Evolutionary conservation across 305 asterid genomes (phyloP), one percentile per base, ranked within the genome.

Genomic region (Coffea humblotiana): DNA sequence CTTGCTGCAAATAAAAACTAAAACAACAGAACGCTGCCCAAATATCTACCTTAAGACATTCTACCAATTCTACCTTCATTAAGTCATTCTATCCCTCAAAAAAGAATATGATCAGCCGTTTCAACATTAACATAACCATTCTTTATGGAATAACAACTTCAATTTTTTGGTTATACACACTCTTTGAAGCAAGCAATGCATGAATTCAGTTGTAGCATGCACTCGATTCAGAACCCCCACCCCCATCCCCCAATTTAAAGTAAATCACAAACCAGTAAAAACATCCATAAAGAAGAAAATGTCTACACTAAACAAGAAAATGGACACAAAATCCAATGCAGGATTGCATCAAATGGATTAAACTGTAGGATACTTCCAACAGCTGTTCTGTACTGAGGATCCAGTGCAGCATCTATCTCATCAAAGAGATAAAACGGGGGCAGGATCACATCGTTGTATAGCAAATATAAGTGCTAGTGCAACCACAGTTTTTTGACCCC

Each of bases 381-480:
- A 52, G 99, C 98, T 43, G 99, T 96, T 89, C 99, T 89, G 89
- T 96, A 96, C 83, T 96, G 99, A 72, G 99, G 98, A 90, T 96
- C 99, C 56, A 96, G 95, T 43, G 99, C 99, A 47, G 99, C 99
- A 86, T 96, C 99, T 66, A 96, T 94, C 90, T 96, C 99, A 80
- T 96, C 99, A 82, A 96, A 96, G 80, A 96, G 99, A 90, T 96
- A 96, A 86, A 96, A 96, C 29, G 99, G 99, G 99, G 47, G 99
- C 99, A 68, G 99, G 99, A 87, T 96, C 99, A 83, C 99, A 96
- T 74, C 98, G 92, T 77, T 96, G 99, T 79, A 96, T 96, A 86
- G 98, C 98, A 86, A 96, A 96, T 82, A 96, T 96, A 78, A 94
- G 88, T 37, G 97, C 90, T 86, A 96, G 86, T 77, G 99, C 99